Evolutionary conservation across 2,329 filamentous ascomycete species (phyloP), one percentile per base, ranked within the genome.

Genomic region (Tricladium varicosporioides): DNA sequence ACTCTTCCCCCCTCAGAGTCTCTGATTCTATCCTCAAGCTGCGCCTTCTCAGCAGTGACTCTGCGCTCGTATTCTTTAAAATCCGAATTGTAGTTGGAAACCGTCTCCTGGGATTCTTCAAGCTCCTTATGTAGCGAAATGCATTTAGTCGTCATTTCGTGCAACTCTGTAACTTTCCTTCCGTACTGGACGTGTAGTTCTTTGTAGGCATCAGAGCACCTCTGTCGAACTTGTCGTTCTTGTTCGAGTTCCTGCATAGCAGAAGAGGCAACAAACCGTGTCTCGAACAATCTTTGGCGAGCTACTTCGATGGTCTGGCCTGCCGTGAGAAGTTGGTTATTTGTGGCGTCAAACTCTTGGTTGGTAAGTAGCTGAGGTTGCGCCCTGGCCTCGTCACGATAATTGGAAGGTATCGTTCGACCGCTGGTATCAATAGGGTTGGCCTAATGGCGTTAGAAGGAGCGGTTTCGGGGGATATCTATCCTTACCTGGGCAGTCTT

Each of bases 301-400:
- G 36, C 16, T 13, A 36, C 42, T 27, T 56, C 19, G 16, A 56
- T 50, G 16, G 36, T 4, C 19, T 51, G n/a, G 40, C 31, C 5
- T 56, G n/a, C 22, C 8, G 15, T 47, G 2, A 56, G 22, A n/a
- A 51, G 40, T 19, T 51, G 19, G 18, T 47, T 40, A 51, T 51
- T 52, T 51, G 47, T 52, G n/a, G 15, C 18, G 22, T 56, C 22
- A 32, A 51, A 18, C 27, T 56, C 40, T 51, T 45, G n/a, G 16
- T 56, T 27, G 31, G 40, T 48, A 18, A n/a, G 32, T 36, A 36
- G 32, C 13, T 13, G 47, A 48, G 14, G 18, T 48, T 48, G 42
- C 31, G 18, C 40, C 32, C 36, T 49, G 31, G 31, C 31, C 16
- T 18, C 32, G 14, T 18, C 22, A 43, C 19, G 22, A 51, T n/a